Evolutionary conservation across 257 asterid genomes (phyloP), one percentile per base, ranked within the genome.

Genomic region (Solanum sitiens): DNA sequence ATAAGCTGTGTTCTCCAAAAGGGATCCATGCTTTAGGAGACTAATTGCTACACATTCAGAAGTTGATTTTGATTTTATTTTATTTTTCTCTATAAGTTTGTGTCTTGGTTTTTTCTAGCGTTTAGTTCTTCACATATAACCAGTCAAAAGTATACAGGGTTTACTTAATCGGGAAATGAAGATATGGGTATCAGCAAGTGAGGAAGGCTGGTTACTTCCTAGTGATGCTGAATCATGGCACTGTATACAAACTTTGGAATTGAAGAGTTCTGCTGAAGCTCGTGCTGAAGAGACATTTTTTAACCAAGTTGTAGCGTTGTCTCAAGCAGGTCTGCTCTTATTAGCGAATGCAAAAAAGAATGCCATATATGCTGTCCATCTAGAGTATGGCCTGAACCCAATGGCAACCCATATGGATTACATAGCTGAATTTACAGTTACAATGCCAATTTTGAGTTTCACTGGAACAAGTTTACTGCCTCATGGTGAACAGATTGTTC

Each of bases 201-300:
- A 96, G 90, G 99, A 96, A 88, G 99, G 99, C 32, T 97, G 99
- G 99, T 92, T 97, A 90, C 99, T 95, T 89, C 96, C 99, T 37
- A 94, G 96, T 88, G 98, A 95, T 87, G 93, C 95, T 47, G 99
- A 97, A 89, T 94, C 97, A 25, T 97, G 99, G 99, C 92, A 88
- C 44, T 97, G 98, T 89, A 95, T 92, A 2, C 99, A 97, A 89
- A 94, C 93, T 12, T 89, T 96, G 91, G 99, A 93, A 89, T 88
- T 97, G 79, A 95, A 91, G 91, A 92, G 98, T 90, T 95, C 99
- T 3, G 70, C 91, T 9, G 98, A 93, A 90, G 90, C 92, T 72
- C 91, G 83, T 74, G 61, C 72, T 16, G 98, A 94, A 87, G 99
- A 95, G 83, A 94, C 96, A 35, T 97, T 97, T 92, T 97, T 97